Evolutionary conservation across 768 basidiomycete species (phyloP), one percentile per base, ranked within the genome.

Genomic region (Boletus subcaerulescens): DNA sequence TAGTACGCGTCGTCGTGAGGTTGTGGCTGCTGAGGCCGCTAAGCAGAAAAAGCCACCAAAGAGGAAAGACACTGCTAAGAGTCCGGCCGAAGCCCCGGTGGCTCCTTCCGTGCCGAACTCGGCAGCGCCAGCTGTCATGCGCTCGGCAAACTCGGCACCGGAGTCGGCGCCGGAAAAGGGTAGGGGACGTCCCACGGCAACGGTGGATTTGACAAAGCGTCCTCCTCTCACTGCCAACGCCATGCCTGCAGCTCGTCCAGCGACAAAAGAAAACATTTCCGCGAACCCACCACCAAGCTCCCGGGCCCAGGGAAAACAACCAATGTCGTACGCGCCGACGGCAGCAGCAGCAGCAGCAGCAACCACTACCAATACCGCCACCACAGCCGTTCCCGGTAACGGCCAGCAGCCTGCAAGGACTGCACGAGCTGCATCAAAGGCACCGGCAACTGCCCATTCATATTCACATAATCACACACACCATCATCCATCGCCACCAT

Each of bases 241-340:
- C 60, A 77, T 77, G 74, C 70, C 79, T 73, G 65, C 76, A 65
- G 62, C 71, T 65, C 66, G 73, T 60, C 56, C 74, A 61, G 63
- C 73, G 60, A 65, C 76, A 65, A 62, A 76, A 69, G 59, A 77
- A 70, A 65, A 73, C 66, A 38, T 61, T 22, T 49, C 67, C 17
- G 42, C 61, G 18, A 65, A 71, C 48, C 80, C 81, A 31, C 81
- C 79, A 39, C 91, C 88, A 35, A 87, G 84, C 56, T 89, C 90
- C 48, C 82, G 93, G 15, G 91, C 92, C 22, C 90, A 90, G 60
- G 93, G 93, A 62, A 96, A 96, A 77, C 90, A 92, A 65, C 93
- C 92, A 32, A 94, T 94, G 92, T 79, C 86, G 3, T 93, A 93
- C 67, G 58, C 56, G 12, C 71, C 61, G 0, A 31, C 69, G 2